Base-by-base conservation (phyloP, 495 filamentous ascomycete genomes). In the Hypomontagnella monticulosa region DNA sequence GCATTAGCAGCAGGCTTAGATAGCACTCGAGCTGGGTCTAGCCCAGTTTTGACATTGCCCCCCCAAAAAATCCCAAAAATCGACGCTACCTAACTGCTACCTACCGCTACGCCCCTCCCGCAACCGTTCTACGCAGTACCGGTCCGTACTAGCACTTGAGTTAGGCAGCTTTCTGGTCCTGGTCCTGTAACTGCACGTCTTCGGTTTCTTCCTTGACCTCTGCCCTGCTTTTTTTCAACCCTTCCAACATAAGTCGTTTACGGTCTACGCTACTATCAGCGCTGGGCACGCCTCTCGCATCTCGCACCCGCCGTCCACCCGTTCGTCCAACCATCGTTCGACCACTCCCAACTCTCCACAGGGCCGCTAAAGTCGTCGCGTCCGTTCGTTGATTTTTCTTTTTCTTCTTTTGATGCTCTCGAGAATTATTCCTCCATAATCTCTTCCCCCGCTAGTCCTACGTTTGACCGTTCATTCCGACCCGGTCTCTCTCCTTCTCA, bases 391-490 rank as follows among this genome's bases (percentile, higher is more conserved):
- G 61, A 64, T 69, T 64, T 63, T 69, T 63, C 43, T 50, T 46
- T 46, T 37, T 15, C 20, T 60, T 50, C 50, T 68, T 59, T 64
- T 64, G 56, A 69, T 53, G 56, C 32, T 58, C 50, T 69, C 56
- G 54, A 52, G 51, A 64, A 57, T 56, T 63, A 55, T 55, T 33
- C 66, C 58, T 56, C 66, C 60, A 64, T 64, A 59, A 60, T 55
- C 55, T 55, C 43, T 40, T 48, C 53, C 53, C 57, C 64, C 47
- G 20, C 66, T 48, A 48, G 66, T 69, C 60, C 66, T 64, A 69
- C 66, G 66, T 70, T 67, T 67, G 58, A 63, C 67, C 49, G 57
- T 66, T 46, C 58, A 53, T 67, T 62, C 63, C 66, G 63, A 67
- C 61, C 61, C 69, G 61, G 43, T 66, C 64, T 41, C 55, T 38